Conservation (phyloP, 2,329 filamentous ascomycete genomes). For the Aureobasidium zeae region DNA sequence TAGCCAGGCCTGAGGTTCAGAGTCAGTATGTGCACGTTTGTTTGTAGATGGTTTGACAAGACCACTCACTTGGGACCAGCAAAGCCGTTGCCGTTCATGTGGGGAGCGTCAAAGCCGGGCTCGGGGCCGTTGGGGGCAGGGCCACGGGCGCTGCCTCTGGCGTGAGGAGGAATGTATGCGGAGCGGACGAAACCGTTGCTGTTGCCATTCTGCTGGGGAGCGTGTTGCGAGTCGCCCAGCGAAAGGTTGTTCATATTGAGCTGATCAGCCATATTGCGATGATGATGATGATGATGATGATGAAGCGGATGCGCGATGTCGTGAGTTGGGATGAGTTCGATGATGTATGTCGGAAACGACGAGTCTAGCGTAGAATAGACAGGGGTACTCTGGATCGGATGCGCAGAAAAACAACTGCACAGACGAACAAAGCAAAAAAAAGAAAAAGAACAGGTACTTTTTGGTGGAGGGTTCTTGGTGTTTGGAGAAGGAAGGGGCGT, state of each 20-base stretch:
- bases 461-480: conserved; percentile 4
- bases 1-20: conserved; percentile 33
- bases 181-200: conserved; percentile 49
- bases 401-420: conserved; percentile 12
- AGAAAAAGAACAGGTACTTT: conserved; percentile 14
- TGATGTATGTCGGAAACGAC: conserved; percentile 8
- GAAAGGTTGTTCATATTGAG: conserved; percentile 71
- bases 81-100: conserved; percentile 50
- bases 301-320: neutral
- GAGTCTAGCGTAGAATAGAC: conserved; percentile 1
- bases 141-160: conserved; percentile 52
- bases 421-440: conserved; percentile 15
- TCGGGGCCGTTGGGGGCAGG: conserved; percentile 28
- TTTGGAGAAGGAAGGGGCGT: neutral
- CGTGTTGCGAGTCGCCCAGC: conserved; percentile 58
- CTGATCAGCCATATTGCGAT: conserved; percentile 60
- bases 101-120: conserved; percentile 28
- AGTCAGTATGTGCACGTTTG: conserved; percentile 20
- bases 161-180: conserved; percentile 76
- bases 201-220: conserved; percentile 37
- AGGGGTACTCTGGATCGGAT: conserved; percentile 9
- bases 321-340: conserved; percentile 9
- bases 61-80: conserved; percentile 32
- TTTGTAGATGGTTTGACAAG: neutral
- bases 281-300: neutral